phyloP scores from a whole-genome alignment of 441 rosid species.

The Dalechampia spathulata region DNA sequence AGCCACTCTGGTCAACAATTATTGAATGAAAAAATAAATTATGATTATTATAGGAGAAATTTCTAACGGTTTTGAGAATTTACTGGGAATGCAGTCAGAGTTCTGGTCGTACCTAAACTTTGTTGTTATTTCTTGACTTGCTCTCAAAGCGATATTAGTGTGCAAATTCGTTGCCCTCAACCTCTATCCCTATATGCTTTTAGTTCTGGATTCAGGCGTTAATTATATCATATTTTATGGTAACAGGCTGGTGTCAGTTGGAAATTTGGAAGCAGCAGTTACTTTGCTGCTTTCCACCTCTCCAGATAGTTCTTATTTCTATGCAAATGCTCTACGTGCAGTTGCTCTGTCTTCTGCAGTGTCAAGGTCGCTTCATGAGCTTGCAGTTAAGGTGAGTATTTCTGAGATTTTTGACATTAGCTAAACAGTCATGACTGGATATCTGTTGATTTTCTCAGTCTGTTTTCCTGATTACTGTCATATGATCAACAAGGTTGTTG shows the following conservation, averaged over 20 bases:
- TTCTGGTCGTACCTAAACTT: too few species aligned
- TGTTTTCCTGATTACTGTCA: constrained; percentile 4
- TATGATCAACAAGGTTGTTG: constrained; percentile 62
- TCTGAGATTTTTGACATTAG: constrained; percentile 4
- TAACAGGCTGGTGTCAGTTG: constrained; percentile 83
- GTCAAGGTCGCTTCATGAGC: constrained; percentile 91
- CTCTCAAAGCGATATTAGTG: neutral
- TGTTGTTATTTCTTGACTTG: neutral
- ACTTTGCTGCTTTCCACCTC: constrained; percentile 86
- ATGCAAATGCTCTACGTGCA: constrained; percentile 93
- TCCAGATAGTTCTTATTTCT: constrained; percentile 91
- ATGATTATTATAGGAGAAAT: too few species aligned
- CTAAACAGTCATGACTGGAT: too few species aligned
- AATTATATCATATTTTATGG: constrained; percentile 1
- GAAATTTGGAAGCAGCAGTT: constrained; percentile 95
- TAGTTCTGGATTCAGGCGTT: neutral
- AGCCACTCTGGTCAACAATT: neutral
- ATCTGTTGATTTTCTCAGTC: constrained; percentile 9
- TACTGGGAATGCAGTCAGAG: too few species aligned
- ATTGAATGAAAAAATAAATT: too few species aligned
- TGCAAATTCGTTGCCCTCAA: neutral
- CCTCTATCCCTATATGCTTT: neutral
- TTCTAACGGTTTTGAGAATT: too few species aligned
- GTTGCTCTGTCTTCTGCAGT: constrained; percentile 98
- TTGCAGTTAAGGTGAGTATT: constrained; percentile 75